Evolutionary conservation across 78 protist genomes (phyloP).

Genomic region (Planoprotostelium fungivorum): DNA sequence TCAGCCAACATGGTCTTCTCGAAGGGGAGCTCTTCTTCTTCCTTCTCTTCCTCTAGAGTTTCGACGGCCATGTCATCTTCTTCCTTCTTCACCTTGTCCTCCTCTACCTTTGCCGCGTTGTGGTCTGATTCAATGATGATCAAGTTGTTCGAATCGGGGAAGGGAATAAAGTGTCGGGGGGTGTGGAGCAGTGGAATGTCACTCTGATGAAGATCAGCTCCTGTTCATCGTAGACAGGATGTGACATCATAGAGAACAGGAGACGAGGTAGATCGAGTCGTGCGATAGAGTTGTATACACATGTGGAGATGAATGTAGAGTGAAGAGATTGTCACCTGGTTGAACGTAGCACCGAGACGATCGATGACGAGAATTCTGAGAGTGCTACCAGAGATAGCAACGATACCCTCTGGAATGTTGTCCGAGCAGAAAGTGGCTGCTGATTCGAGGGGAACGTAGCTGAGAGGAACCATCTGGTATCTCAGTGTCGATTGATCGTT

Average conservation of each 20-base stretch:
- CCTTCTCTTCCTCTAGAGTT: background rate
- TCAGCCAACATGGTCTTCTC: constrained; percentile 42
- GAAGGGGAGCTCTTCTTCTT: constrained; percentile 16
- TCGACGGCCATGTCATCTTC: constrained; percentile 31
- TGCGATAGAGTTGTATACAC: too few species aligned
- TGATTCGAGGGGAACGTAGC: constrained; percentile 67
- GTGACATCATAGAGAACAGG: too few species aligned
- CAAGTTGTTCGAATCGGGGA: constrained; percentile 51
- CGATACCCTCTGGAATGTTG: constrained; percentile 91
- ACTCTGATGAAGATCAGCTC: background rate
- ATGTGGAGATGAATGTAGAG: background rate
- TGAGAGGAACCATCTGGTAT: constrained; percentile 70
- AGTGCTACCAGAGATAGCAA: constrained; percentile 76
- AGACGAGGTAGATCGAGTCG: too few species aligned
- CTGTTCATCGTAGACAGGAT: too few species aligned
- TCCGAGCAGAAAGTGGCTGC: constrained; percentile 85
- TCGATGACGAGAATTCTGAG: constrained; percentile 77
- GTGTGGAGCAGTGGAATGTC: constrained; percentile 63
- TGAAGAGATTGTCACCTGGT: constrained; percentile 53
- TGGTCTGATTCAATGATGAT: constrained; percentile 81
- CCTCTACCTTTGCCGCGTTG: constrained; percentile 15
- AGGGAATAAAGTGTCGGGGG: constrained; percentile 73
- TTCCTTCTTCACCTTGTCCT: constrained; percentile 14
- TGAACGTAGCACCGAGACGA: constrained; percentile 79
- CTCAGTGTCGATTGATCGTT: constrained; percentile 13